Base-by-base conservation (phyloP, 305 asterid species). In the Rubia tinctorum region DNA sequence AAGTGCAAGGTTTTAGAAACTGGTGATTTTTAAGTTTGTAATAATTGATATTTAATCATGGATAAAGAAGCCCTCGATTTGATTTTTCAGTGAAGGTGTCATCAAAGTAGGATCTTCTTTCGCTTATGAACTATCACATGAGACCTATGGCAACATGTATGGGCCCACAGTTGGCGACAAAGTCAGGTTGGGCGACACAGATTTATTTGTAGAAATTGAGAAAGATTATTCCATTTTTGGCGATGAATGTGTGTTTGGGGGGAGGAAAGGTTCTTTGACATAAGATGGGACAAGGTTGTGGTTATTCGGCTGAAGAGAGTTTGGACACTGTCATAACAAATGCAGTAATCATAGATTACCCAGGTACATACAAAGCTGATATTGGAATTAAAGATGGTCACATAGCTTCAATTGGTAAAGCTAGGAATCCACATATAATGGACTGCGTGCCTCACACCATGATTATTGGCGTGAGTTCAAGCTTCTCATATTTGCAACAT, bases 171-270 rank as follows among this genome's bases (percentile, higher is more conserved):
- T n/a, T n/a, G n/a, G n/a, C n/a, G 97, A 91, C 85, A 91, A 85
- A 84, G 81, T 94, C 74, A 89, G 97, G 75, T 91, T 94, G 22
- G 99, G 96, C 73, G 99, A 94, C 86, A 91, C 97, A 13, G 91
- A 87, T 76, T 84, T 91, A 78, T 66, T 94, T 70, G 99, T 96
- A 76, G 96, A 91, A 84, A 84, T 94, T 45, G 97, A 91, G 80
- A 86, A 80, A 51, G 97, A 94, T 83, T 89, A 37, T 82, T 66
- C 91, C 71, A 77, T 80, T 73, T 90, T 88, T 72, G 99, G 97
- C 37, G 97, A 94, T 78, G 99, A 94, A 81, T 88, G 97, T 80
- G 90, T 94, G 72, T 94, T 94, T 79, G 97, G 98, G 53, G 98
- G 97, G n/a, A 77, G 97, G 99, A 82, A 91, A 94, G 78, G 96